phyloP scores from a whole-genome alignment of 2,329 filamentous ascomycete genomes.

The Alternaria metachromatica region DNA sequence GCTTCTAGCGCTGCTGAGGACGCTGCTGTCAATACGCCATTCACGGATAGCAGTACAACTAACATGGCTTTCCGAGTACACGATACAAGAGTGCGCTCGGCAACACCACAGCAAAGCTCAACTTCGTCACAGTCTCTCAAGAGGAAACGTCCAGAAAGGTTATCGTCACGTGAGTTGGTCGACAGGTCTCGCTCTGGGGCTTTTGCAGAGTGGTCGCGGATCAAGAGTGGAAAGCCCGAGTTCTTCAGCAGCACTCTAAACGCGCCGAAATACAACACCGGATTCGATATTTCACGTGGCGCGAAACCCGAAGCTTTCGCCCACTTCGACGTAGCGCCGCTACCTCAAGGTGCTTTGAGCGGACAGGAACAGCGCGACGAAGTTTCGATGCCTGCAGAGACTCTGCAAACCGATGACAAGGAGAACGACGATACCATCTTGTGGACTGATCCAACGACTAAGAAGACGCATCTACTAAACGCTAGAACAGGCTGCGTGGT shows the following conservation, averaged over 20 bases:
- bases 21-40: neutral
- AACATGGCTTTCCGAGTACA: neutral
- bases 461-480: conserved; percentile 60
- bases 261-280: conserved; percentile 2
- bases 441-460: conserved; percentile 70
- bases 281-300: neutral
- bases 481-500: conserved; percentile 60
- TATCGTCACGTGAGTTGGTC: neutral
- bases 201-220: conserved; percentile 52
- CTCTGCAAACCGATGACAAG: neutral
- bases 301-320: neutral
- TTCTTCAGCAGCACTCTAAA: conserved; percentile 40
- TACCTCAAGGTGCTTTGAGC: conserved; percentile 20
- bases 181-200: conserved; percentile 14
- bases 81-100: neutral
- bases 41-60: neutral
- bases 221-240: conserved; percentile 50
- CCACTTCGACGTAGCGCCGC: conserved; percentile 15
- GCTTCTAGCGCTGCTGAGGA: neutral
- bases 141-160: conserved; percentile 22
- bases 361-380: neutral
- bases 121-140: conserved; percentile 15
- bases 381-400: neutral
- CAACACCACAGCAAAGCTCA: neutral
- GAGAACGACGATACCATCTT: conserved; percentile 48